Percentiles rank a stretch among this genome's conserved stretches.
Conservation (phyloP, 306 rosid species). For the Rosa lucieae region DNA sequence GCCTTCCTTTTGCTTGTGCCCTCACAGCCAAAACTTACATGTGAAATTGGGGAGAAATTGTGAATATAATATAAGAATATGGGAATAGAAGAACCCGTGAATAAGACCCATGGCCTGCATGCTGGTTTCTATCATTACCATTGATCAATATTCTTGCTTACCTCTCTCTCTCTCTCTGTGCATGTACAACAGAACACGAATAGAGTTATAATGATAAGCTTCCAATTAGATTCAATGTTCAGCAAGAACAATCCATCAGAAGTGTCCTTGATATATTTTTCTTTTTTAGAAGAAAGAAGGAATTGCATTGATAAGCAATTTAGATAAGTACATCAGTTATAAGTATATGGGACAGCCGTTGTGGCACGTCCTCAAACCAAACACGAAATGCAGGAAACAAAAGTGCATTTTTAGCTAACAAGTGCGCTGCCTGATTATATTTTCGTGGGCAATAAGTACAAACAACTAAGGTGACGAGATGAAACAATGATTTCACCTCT, state of each 20-base stretch:
- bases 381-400: too few relatives aligned
- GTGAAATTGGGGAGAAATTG: background rate
- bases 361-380: too few relatives aligned
- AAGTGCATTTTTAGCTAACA: too few relatives aligned
- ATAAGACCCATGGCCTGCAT: conserved; percentile 65
- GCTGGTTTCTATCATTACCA: conserved; percentile 38
- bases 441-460: too few relatives aligned
- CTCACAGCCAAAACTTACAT: conserved; percentile 15
- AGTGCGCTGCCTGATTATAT: too few relatives aligned
- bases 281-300: too few relatives aligned
- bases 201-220: conserved; percentile 7
- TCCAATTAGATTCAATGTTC: background rate
- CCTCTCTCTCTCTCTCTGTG: background rate
- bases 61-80: conserved; percentile 42
- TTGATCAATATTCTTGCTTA: conserved; percentile 29
- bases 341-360: too few relatives aligned
- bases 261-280: background rate
- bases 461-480: too few relatives aligned
- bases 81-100: conserved; percentile 83
- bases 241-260: background rate
- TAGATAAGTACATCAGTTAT: too few relatives aligned
- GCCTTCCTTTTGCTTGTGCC: background rate
- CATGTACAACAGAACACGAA: conserved; percentile 45
- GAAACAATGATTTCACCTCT: too few relatives aligned
- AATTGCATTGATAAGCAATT: too few relatives aligned